These are phyloP conservation scores for apple (Malus domestica) DNA, from an alignment of 306 rosid genomes.

Conservation along the genomic window DNA sequence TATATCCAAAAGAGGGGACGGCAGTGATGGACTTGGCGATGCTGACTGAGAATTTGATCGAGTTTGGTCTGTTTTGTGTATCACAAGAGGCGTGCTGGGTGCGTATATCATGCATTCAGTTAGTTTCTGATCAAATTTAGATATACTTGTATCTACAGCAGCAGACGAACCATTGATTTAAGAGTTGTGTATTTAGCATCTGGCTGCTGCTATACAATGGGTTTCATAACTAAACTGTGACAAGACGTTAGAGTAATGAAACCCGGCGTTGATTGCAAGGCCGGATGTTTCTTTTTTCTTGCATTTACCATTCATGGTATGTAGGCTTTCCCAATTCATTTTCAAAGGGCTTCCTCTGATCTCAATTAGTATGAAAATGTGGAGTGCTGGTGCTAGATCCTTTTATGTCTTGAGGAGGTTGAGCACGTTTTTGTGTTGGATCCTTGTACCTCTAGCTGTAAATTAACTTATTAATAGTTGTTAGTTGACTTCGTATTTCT, in stretches of 20 bases:
- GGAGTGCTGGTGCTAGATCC: too few species aligned
- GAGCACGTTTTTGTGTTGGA: too few species aligned
- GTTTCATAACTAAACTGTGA: neutral
- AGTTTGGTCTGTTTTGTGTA: neutral
- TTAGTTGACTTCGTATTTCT: too few species aligned
- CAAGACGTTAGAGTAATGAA: neutral
- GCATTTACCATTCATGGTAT: too few species aligned
- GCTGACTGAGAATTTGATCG: slow-evolving; percentile 52
- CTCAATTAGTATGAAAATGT: too few species aligned
- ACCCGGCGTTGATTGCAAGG: too few species aligned
- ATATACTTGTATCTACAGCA: neutral
- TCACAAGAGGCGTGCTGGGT: neutral
- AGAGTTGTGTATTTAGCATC: neutral
- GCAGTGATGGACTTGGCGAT: slow-evolving; percentile 98
- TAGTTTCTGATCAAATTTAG: neutral
- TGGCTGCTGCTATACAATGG: neutral
- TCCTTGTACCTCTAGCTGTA: too few species aligned
- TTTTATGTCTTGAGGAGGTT: too few species aligned
- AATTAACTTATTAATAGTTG: too few species aligned
- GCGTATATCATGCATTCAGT: neutral
- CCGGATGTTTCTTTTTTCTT: too few species aligned
- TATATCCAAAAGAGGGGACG: slow-evolving; percentile 90
- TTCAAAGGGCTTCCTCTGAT: too few species aligned
- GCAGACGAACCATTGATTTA: neutral
- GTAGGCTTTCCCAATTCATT: too few species aligned